These are phyloP conservation scores for Globisporangium nunn DNA, from an alignment of 352 stramenopile genomes.

Conservation along the genomic window DNA sequence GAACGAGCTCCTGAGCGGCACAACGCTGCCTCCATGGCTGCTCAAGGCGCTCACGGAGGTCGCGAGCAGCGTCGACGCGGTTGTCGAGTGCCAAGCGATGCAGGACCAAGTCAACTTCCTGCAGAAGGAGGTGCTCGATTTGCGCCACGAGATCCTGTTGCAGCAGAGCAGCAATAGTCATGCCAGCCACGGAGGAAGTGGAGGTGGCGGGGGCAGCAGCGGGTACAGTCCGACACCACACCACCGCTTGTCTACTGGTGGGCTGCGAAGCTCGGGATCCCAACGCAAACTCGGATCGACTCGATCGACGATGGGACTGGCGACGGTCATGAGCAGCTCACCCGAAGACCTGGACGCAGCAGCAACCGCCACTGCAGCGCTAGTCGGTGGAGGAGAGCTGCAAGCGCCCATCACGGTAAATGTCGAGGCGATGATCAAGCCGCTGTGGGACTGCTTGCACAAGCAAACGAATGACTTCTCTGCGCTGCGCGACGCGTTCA, in stretches of 20 bases:
- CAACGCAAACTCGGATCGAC: conserved; percentile 4
- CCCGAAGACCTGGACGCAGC: conserved; percentile 16
- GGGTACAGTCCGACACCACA: conserved; percentile 43
- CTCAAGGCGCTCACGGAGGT: conserved; percentile 69
- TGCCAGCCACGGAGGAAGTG: background rate
- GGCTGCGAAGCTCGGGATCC: conserved; percentile 11
- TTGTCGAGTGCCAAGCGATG: conserved; percentile 72
- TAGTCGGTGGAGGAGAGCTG: conserved; percentile 2
- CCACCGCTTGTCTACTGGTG: conserved; percentile 44
- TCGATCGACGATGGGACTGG: conserved; percentile 7
- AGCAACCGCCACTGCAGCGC: conserved; percentile 13
- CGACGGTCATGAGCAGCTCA: conserved; percentile 15
- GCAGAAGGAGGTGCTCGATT: conserved; percentile 71
- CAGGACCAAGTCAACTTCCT: conserved; percentile 67
- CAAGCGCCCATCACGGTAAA: background rate
- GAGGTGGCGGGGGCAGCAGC: background rate
- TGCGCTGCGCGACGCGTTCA: conserved; percentile 45
- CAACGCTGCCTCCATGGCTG: conserved; percentile 59
- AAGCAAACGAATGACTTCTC: conserved; percentile 74
- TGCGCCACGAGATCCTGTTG: conserved; percentile 72
- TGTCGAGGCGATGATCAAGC: conserved; percentile 34
- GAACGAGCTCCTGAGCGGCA: conserved; percentile 70
- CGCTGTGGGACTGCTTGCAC: conserved; percentile 71
- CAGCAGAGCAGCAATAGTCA: conserved; percentile 32
- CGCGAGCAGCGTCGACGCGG: conserved; percentile 71